Evolutionary conservation across 1,139 yeast genomes (phyloP).

Genomic region (Suhomyces bolitotheri): DNA sequence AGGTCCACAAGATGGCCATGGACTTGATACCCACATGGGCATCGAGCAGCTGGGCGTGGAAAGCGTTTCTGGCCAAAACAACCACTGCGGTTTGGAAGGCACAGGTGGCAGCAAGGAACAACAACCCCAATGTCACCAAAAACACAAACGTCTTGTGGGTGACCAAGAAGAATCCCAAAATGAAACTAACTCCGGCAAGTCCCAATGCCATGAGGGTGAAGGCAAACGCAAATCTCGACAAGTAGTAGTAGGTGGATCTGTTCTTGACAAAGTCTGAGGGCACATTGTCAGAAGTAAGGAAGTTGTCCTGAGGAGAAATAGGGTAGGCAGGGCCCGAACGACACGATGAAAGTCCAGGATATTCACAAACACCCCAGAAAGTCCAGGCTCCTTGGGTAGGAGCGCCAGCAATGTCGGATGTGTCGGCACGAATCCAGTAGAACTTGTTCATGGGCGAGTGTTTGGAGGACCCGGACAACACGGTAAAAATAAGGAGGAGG

Average conservation of each 20-base stretch:
- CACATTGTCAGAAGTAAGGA: slow-evolving; percentile 49
- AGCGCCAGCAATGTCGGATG: slow-evolving; percentile 57
- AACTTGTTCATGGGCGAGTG: slow-evolving; percentile 63
- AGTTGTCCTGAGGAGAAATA: slow-evolving; percentile 72
- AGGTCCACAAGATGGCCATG: slow-evolving; percentile 70
- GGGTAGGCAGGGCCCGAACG: slow-evolving; percentile 58
- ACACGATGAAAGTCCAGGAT: slow-evolving; percentile 44
- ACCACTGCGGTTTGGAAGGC: slow-evolving; percentile 67
- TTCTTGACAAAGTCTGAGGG: slow-evolving; percentile 56
- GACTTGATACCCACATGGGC: slow-evolving; percentile 57
- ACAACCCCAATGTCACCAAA: slow-evolving; percentile 51
- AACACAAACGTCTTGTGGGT: slow-evolving; percentile 56
- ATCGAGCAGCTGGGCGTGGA: slow-evolving; percentile 41
- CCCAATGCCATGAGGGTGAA: slow-evolving; percentile 62
- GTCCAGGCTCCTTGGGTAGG: slow-evolving; percentile 65
- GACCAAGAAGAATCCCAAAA: slow-evolving; percentile 50
- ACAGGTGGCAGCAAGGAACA: slow-evolving; percentile 61
- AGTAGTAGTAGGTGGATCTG: slow-evolving; percentile 63
- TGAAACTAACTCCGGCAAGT: slow-evolving; percentile 47
- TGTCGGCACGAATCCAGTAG: slow-evolving; percentile 73
- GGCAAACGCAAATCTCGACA: slow-evolving; percentile 71
- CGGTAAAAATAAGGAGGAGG: slow-evolving; percentile 58
- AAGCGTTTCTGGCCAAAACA: slow-evolving; percentile 66
- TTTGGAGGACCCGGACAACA: slow-evolving; percentile 65
- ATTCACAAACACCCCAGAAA: slow-evolving; percentile 76